Percentiles rank a stretch among this genome's conserved stretches.
phyloP scores from a whole-genome alignment of 2,329 filamentous ascomycete species.

The Colletotrichum orbiculare region DNA sequence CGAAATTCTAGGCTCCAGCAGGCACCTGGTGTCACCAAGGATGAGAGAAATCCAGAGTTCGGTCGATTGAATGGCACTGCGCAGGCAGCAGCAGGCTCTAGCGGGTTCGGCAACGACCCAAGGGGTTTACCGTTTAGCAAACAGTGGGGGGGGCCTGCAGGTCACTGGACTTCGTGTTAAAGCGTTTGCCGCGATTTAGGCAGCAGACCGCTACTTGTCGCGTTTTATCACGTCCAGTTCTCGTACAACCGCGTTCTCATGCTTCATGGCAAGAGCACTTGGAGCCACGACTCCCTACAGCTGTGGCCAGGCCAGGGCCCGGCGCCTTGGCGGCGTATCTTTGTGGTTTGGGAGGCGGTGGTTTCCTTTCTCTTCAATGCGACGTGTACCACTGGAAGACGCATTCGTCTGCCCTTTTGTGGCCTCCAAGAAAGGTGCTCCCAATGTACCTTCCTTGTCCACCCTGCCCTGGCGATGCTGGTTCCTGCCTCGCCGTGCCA shows the following conservation, averaged over 20 bases:
- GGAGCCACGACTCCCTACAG: slow-evolving; percentile 14
- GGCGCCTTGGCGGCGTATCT: slow-evolving; percentile 1
- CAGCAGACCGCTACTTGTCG: slow-evolving; percentile 31
- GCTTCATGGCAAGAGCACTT: slow-evolving; percentile 7
- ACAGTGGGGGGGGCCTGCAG: slow-evolving; percentile 12
- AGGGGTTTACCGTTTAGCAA: neutral
- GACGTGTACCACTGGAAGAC: neutral
- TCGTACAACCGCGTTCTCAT: slow-evolving; percentile 22
- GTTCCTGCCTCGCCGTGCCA: slow-evolving; percentile 2
- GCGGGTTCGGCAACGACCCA: neutral
- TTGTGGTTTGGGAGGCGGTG: neutral
- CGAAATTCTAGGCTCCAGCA: slow-evolving; percentile 22
- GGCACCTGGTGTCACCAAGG: neutral
- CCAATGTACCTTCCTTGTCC: neutral
- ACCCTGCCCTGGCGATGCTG: neutral
- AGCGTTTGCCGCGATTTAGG: slow-evolving; percentile 24
- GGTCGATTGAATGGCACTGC: slow-evolving; percentile 13
- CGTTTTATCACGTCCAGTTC: slow-evolving; percentile 2
- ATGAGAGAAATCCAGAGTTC: slow-evolving; percentile 11
- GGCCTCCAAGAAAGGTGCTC: neutral
- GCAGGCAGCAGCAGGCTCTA: slow-evolving; percentile 31
- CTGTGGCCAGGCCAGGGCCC: slow-evolving; percentile 1
- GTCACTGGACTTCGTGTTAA: slow-evolving; percentile 36
- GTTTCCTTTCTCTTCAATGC: neutral
- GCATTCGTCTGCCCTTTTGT: slow-evolving; percentile 1